Evolutionary conservation across 2,329 filamentous ascomycete genomes (phyloP).

Genomic region (Curvularia lunata): DNA sequence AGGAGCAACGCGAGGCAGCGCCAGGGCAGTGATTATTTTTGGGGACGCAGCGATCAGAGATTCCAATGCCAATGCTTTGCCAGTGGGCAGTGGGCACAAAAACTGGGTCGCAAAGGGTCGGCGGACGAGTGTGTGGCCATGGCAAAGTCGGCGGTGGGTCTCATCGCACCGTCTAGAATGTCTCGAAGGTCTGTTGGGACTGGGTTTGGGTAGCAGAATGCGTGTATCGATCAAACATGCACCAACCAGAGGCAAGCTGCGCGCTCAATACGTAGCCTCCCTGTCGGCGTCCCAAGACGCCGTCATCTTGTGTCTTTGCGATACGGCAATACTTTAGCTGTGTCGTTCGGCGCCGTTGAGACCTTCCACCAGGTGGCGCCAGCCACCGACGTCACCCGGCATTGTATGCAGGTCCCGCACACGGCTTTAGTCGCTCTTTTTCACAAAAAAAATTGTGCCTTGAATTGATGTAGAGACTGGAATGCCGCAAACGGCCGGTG

Average conservation of each 20-base stretch:
- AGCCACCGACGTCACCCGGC: slow-evolving; percentile 18
- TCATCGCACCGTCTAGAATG: slow-evolving; percentile 11
- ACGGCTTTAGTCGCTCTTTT: slow-evolving; percentile 1
- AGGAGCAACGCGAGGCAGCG: slow-evolving; percentile 13
- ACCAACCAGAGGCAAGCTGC: slow-evolving; percentile 8
- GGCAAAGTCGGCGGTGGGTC: slow-evolving; percentile 20
- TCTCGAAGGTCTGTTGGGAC: slow-evolving; percentile 27
- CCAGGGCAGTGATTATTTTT: slow-evolving; percentile 24
- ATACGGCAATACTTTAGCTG: background rate
- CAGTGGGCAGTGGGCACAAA: slow-evolving; percentile 20
- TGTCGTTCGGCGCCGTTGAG: slow-evolving; percentile 7
- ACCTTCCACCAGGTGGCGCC: background rate
- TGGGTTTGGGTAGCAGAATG: slow-evolving; percentile 7
- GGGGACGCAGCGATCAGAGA: slow-evolving; percentile 29
- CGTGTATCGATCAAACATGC: background rate
- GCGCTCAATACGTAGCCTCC: background rate
- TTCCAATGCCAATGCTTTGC: slow-evolving; percentile 17
- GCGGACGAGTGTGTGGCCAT: slow-evolving; percentile 15
- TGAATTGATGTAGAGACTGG: slow-evolving; percentile 4
- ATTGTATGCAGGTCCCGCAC: slow-evolving; percentile 16
- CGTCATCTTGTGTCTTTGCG: slow-evolving; percentile 4
- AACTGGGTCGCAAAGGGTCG: slow-evolving; percentile 25
- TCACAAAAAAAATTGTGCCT: background rate
- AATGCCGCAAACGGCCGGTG: background rate
- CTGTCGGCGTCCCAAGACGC: slow-evolving; percentile 2